Percentiles rank a stretch among this genome's conserved stretches.
phyloP scores from a whole-genome alignment of 441 rosid species.

The Iberis amara region DNA sequence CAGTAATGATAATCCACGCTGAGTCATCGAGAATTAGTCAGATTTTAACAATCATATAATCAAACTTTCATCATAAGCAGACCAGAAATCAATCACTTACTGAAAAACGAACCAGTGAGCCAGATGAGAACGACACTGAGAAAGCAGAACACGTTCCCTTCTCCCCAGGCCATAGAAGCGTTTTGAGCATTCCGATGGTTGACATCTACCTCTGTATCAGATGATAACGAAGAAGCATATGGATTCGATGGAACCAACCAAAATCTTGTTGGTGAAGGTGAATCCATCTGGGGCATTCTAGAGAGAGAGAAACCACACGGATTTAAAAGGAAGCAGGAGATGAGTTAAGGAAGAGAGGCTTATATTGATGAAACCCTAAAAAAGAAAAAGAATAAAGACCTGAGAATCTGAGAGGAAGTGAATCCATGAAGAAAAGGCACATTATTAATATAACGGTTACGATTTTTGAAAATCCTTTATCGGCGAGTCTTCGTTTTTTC shows the following conservation, averaged over 20 bases:
- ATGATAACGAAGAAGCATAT: slow-evolving; percentile 20
- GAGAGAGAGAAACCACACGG: neutral
- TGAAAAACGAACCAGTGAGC: slow-evolving; percentile 53
- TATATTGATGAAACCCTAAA: slow-evolving; percentile 12
- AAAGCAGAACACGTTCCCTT: slow-evolving; percentile 48
- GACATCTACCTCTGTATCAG: slow-evolving; percentile 32
- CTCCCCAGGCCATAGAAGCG: slow-evolving; percentile 25
- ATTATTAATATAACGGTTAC: slow-evolving; percentile 13
- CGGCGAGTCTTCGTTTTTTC: slow-evolving; percentile 20
- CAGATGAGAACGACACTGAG: slow-evolving; percentile 51
- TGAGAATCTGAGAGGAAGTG: slow-evolving; percentile 26
- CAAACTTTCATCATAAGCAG: no score
- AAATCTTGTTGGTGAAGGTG: slow-evolving; percentile 12
- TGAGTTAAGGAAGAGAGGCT: neutral
- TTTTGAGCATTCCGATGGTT: slow-evolving; percentile 30
- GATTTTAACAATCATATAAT: neutral
- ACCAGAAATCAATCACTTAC: no score
- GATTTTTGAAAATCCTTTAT: neutral
- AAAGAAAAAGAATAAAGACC: slow-evolving; percentile 18
- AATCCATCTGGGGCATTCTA: slow-evolving; percentile 38
- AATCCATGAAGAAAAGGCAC: slow-evolving; percentile 32
- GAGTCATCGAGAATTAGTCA: slow-evolving; percentile 27
- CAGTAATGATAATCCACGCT: no score
- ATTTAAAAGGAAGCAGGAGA: no score
- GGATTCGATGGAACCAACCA: neutral